Conservation (phyloP, 352 stramenopile genomes). For the Pythium rhizo-oryzae region DNA sequence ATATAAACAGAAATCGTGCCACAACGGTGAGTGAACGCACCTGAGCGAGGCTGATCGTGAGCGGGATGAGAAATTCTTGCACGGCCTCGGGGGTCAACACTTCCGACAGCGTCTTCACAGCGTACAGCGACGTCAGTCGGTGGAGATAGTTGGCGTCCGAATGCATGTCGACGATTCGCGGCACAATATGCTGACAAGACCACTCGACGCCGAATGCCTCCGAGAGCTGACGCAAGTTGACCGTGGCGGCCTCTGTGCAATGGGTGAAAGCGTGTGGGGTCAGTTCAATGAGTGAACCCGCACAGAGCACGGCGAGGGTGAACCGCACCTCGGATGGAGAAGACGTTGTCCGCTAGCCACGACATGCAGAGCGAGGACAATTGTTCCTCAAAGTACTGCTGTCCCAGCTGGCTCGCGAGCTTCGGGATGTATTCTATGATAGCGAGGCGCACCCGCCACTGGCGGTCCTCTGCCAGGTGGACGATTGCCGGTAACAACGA, state of each 20-base stretch:
- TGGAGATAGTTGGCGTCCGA: constrained; percentile 94
- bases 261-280: not conserved
- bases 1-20: not conserved
- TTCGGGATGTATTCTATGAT: constrained; percentile 99
- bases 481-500: constrained; percentile 98
- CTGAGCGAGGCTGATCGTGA: constrained; percentile 92
- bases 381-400: constrained; percentile 96
- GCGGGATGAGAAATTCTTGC: constrained; percentile 89
- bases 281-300: not conserved
- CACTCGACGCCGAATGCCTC: constrained; percentile 97
- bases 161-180: constrained; percentile 94
- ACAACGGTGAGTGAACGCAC: constrained; percentile 35
- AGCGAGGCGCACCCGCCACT: constrained; percentile 97
- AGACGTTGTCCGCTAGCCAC: constrained; percentile 98
- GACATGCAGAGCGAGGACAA: constrained; percentile 95
- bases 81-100: constrained; percentile 76
- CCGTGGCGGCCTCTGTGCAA: constrained; percentile 87
- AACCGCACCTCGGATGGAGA: constrained; percentile 89
- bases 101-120: constrained; percentile 83
- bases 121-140: constrained; percentile 92
- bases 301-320: no score
- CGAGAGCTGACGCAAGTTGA: constrained; percentile 95
- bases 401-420: constrained; percentile 95
- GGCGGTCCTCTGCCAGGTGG: constrained; percentile 97
- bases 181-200: constrained; percentile 93